Percentiles rank a stretch among this genome's conserved stretches.
phyloP scores from a whole-genome alignment of 2,329 filamentous ascomycete species.

The Xylariaceae sp. region DNA sequence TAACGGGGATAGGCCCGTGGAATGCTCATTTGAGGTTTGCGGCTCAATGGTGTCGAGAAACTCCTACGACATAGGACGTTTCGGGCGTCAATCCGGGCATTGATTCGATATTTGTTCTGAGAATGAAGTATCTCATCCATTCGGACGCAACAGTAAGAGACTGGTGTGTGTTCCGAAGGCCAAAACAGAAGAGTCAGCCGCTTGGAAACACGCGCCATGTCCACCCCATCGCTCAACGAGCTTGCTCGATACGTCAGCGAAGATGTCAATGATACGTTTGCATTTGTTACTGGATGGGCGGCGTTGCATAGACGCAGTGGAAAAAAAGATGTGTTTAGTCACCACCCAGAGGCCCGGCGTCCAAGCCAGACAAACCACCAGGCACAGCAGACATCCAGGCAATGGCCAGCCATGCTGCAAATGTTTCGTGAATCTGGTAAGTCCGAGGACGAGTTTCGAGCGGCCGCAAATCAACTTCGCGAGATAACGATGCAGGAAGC shows the following conservation, averaged over 20 bases:
- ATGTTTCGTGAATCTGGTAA: not conserved
- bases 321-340: not conserved
- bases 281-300: slow-evolving; percentile 3
- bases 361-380: not conserved
- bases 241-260: too few species aligned
- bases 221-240: too few species aligned
- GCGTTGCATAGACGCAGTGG: not conserved
- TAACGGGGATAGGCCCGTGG: too few species aligned
- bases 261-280: too few species aligned
- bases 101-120: too few species aligned
- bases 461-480: not conserved
- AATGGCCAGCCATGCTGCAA: not conserved
- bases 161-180: not conserved
- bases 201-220: not conserved
- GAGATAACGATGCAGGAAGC: not conserved
- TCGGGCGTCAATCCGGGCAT: too few species aligned
- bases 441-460: not conserved
- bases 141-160: not conserved
- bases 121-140: too few species aligned
- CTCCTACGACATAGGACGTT: too few species aligned
- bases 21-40: too few species aligned
- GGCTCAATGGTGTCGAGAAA: too few species aligned
- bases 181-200: not conserved
- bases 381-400: not conserved
- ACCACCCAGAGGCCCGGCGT: not conserved